These are phyloP conservation scores for Pyricularia grisea DNA, from an alignment of 2,329 filamentous ascomycete species.

Conservation along the genomic window DNA sequence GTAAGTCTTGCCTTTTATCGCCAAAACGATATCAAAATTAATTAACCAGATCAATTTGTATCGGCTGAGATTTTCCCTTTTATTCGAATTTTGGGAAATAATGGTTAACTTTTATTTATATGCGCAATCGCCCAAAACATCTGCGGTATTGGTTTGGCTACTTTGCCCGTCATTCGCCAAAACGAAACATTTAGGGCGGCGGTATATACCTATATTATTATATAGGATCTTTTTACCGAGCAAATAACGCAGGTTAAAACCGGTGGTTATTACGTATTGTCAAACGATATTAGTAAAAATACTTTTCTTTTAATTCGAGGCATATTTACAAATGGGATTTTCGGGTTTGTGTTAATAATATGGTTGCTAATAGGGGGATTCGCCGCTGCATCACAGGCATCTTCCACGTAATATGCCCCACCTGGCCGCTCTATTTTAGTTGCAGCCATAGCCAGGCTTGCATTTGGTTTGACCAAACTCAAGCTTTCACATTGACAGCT, in stretches of 20 bases:
- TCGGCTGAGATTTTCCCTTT: constrained; percentile 31
- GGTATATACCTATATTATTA: constrained; percentile 35
- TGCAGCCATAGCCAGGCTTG: no score
- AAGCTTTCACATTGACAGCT: no score
- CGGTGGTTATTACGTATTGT: constrained; percentile 21
- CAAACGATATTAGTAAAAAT: constrained; percentile 20
- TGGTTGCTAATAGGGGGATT: no score
- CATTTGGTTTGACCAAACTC: no score
- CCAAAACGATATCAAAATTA: constrained; percentile 21
- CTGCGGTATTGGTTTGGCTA: constrained; percentile 26
- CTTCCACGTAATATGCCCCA: no score
- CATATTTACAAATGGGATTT: constrained; percentile 43
- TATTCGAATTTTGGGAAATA: constrained; percentile 33
- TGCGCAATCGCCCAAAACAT: constrained; percentile 26
- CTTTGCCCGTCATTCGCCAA: no score
- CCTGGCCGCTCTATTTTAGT: no score
- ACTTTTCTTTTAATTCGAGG: constrained; percentile 41
- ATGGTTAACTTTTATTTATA: constrained; percentile 20
- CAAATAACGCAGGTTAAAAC: constrained; percentile 27
- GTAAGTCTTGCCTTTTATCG: constrained; percentile 12
- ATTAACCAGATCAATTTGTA: constrained; percentile 29
- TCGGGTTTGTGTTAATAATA: constrained; percentile 46
- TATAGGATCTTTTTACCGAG: constrained; percentile 15
- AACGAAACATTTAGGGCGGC: no score
- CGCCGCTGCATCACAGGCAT: no score